phyloP scores from a whole-genome alignment of 1,284 basidiomycete species.

The Ustilago loliicola region DNA sequence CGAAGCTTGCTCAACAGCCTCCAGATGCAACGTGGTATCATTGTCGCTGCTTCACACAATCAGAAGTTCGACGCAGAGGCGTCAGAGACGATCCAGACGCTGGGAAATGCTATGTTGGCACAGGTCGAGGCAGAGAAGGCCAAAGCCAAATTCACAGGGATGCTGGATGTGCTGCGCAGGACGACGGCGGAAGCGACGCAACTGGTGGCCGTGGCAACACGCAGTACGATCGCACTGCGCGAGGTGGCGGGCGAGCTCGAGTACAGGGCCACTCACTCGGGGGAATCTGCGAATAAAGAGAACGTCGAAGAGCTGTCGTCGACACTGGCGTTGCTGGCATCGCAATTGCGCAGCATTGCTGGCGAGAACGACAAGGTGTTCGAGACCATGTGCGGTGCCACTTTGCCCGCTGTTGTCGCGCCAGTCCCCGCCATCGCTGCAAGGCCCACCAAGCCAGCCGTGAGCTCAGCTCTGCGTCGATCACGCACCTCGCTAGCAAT shows the following conservation, averaged over 20 bases:
- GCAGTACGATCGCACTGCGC: conserved; percentile 80
- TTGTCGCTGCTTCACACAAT: conserved; percentile 83
- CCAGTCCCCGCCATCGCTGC: not conserved
- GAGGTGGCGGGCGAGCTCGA: conserved; percentile 77
- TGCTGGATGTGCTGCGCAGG: conserved; percentile 77
- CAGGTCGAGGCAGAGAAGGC: conserved; percentile 82
- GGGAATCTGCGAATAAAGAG: conserved; percentile 71
- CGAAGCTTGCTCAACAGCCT: conserved; percentile 81
- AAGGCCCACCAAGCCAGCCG: conserved; percentile 10
- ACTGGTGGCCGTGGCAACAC: conserved; percentile 82
- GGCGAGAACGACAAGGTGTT: conserved; percentile 76
- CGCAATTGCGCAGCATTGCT: conserved; percentile 49
- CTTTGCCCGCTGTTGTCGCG: conserved; percentile 72
- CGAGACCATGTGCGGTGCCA: conserved; percentile 74
- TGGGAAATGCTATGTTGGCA: conserved; percentile 78
- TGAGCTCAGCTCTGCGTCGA: conserved; percentile 26
- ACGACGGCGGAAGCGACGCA: conserved; percentile 80
- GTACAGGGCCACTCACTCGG: conserved; percentile 71
- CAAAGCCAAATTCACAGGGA: conserved; percentile 78
- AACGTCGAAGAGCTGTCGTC: conserved; percentile 73
- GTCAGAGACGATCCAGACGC: conserved; percentile 80
- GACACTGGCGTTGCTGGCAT: conserved; percentile 67
- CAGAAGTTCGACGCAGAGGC: conserved; percentile 82
- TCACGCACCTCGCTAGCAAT: conserved; percentile 24
- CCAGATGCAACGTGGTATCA: conserved; percentile 84